A percentile compares a stretch with the other conserved stretches of the same genome.
Conservation (phyloP, 2,329 filamentous ascomycete species). For the Aspergillus glaucus region DNA sequence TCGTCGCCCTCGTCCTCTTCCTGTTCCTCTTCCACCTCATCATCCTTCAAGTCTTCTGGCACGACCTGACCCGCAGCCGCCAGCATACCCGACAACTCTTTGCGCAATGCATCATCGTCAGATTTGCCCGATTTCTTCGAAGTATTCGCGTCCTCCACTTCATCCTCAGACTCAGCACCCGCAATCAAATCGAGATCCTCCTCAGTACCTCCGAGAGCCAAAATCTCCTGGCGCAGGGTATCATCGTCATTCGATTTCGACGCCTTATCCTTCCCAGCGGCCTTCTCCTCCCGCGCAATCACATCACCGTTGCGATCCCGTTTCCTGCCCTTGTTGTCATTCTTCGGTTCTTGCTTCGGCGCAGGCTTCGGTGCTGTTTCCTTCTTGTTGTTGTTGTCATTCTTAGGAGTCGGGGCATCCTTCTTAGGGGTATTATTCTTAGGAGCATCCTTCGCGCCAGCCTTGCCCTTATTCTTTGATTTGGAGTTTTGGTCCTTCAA, state of each 20-base stretch:
- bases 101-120: slow-evolving; percentile 34
- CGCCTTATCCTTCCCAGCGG: slow-evolving; percentile 16
- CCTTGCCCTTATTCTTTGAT: slow-evolving; percentile 23
- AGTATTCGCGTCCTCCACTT: slow-evolving; percentile 33
- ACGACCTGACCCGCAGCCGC: slow-evolving; percentile 32
- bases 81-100: slow-evolving; percentile 32
- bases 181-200: slow-evolving; percentile 44
- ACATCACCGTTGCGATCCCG: slow-evolving; percentile 42
- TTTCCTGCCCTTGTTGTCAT: slow-evolving; percentile 35
- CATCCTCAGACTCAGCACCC: slow-evolving; percentile 40
- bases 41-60: slow-evolving; percentile 26
- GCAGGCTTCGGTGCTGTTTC: slow-evolving; percentile 14
- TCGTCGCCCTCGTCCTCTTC: slow-evolving; percentile 36
- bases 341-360: slow-evolving; percentile 13
- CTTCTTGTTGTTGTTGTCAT: slow-evolving; percentile 6
- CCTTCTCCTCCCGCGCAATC: slow-evolving; percentile 32
- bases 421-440: slow-evolving; percentile 18
- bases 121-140: slow-evolving; percentile 19
- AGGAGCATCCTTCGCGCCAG: slow-evolving; percentile 12
- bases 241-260: slow-evolving; percentile 20
- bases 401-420: slow-evolving; percentile 11
- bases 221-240: slow-evolving; percentile 38
- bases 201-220: slow-evolving; percentile 44
- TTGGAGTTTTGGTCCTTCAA: slow-evolving; percentile 28
- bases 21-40: slow-evolving; percentile 29